phyloP scores from a whole-genome alignment of 257 asterid genomes.

The Solanum tarapatanum region DNA sequence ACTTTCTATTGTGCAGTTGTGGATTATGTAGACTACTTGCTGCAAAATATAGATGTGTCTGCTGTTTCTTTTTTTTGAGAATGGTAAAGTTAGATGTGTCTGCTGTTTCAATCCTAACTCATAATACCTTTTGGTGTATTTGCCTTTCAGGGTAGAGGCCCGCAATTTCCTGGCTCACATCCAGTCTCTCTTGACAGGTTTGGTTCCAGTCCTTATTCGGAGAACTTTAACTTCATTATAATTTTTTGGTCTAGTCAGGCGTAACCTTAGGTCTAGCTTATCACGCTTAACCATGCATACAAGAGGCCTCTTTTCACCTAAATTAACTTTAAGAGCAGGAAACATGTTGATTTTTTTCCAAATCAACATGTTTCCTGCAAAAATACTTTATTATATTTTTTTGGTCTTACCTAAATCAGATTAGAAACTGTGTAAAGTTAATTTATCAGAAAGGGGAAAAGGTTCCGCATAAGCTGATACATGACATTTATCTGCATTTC shows the following conservation, averaged over 20 bases:
- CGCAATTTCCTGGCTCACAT: constrained; percentile 94
- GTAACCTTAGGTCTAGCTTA: neutral
- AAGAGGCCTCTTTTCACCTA: neutral
- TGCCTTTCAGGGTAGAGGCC: constrained; percentile 52
- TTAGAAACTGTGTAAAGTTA: neutral
- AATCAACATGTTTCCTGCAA: neutral
- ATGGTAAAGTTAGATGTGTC: neutral
- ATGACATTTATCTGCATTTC: neutral
- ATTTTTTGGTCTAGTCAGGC: neutral
- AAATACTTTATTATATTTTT: too few relatives aligned
- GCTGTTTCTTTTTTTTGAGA: neutral
- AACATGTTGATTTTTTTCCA: neutral
- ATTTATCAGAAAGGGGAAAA: neutral
- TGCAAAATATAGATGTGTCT: neutral
- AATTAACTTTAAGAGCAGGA: neutral
- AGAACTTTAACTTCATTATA: neutral
- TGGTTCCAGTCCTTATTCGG: constrained; percentile 1
- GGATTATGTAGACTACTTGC: neutral
- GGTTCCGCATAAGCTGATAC: neutral
- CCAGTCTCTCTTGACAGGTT: constrained; percentile 98
- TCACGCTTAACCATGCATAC: neutral
- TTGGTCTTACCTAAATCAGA: neutral
- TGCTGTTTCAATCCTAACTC: neutral
- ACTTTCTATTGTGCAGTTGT: neutral
- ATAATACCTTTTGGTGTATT: constrained; percentile 4